Conservation (phyloP, 2,329 filamentous ascomycete genomes). For the Aulographum hederae region DNA sequence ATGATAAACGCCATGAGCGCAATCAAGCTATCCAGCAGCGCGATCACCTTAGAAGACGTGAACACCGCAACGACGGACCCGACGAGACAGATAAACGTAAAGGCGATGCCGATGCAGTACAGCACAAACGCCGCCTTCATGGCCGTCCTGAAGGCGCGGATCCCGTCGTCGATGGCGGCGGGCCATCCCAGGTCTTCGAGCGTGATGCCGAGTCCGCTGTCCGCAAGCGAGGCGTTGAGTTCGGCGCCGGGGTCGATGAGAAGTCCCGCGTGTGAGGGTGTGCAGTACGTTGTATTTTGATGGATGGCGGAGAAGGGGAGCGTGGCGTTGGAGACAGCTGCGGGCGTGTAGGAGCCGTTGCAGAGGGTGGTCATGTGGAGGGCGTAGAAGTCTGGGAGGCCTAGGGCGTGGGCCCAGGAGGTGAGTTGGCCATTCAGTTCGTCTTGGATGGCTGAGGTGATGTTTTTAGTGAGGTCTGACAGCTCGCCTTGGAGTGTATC, state of each 20-base stretch:
- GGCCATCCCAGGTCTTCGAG: slow-evolving; percentile 38
- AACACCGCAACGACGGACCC: slow-evolving; percentile 27
- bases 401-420: slow-evolving; percentile 21
- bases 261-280: slow-evolving; percentile 33
- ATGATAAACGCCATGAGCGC: slow-evolving; percentile 34
- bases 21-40: slow-evolving; percentile 30
- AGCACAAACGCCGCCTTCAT: slow-evolving; percentile 36
- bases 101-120: slow-evolving; percentile 37
- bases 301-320: slow-evolving; percentile 20
- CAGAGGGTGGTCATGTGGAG: slow-evolving; percentile 44
- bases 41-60: slow-evolving; percentile 12
- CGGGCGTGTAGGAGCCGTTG: slow-evolving; percentile 27
- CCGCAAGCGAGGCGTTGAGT: slow-evolving; percentile 30
- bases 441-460: slow-evolving; percentile 22
- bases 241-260: slow-evolving; percentile 35
- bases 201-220: slow-evolving; percentile 23
- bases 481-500: slow-evolving; percentile 1
- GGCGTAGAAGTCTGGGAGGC: slow-evolving; percentile 42
- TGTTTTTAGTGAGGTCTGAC: slow-evolving; percentile 14
- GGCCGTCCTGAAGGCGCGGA: slow-evolving; percentile 30
- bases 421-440: slow-evolving; percentile 14
- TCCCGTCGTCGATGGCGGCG: slow-evolving; percentile 32
- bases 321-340: slow-evolving; percentile 23
- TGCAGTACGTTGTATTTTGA: slow-evolving; percentile 37
- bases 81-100: slow-evolving; percentile 32